A percentile compares a stretch with the other conserved stretches of the same genome.
Conservation (phyloP, 306 rosid species). For the Luffa aegyptiaca region DNA sequence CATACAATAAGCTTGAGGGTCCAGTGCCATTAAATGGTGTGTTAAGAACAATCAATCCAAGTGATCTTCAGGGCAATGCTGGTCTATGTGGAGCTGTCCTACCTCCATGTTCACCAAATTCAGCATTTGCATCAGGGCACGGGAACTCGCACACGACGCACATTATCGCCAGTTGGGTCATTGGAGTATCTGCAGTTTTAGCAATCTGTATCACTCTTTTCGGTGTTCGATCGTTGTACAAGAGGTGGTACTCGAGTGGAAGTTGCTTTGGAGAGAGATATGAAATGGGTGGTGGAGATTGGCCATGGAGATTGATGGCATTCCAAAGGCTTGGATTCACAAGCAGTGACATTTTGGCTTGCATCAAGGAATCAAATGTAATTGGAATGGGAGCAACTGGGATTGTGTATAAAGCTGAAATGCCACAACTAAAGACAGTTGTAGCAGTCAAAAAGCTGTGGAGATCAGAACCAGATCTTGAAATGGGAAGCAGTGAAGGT, state of each 20-base stretch:
- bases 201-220: constrained; percentile 37
- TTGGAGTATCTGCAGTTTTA: constrained; percentile 57
- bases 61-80: constrained; percentile 59
- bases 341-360: constrained; percentile 64
- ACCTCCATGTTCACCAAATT: constrained; percentile 48
- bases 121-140: constrained; percentile 26
- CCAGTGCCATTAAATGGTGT: constrained; percentile 77
- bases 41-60: constrained; percentile 67
- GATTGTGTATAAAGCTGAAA: constrained; percentile 77
- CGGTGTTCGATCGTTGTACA: constrained; percentile 41
- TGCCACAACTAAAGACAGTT: constrained; percentile 47
- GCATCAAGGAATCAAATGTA: constrained; percentile 78
- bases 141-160: constrained; percentile 39
- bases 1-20: constrained; percentile 77
- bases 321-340: constrained; percentile 83
- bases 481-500: constrained; percentile 61
- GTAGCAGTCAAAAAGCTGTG: constrained; percentile 87
- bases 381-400: constrained; percentile 93
- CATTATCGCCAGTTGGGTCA: constrained; percentile 48
- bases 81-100: constrained; percentile 75
- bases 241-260: constrained; percentile 63
- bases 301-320: constrained; percentile 96
- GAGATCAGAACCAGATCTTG: constrained; percentile 64
- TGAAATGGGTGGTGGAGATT: constrained; percentile 61
- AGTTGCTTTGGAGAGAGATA: constrained; percentile 49